phyloP scores from a whole-genome alignment of 2,329 filamentous ascomycete species.

The Neoascochyta sp. region DNA sequence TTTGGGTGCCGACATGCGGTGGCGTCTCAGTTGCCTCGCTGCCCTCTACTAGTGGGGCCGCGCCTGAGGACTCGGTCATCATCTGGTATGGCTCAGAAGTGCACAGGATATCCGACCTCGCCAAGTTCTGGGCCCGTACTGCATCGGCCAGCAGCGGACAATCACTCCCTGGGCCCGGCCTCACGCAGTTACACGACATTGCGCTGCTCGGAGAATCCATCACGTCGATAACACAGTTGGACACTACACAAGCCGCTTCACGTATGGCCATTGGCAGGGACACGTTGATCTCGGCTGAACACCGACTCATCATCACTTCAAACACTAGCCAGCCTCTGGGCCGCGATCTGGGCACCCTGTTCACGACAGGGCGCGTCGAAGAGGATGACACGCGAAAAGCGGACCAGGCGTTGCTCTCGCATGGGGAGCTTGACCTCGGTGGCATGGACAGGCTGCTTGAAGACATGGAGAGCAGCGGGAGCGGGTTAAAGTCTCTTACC shows the following conservation, averaged over 20 bases:
- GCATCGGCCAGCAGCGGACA: conserved; percentile 30
- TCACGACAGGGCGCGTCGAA: conserved; percentile 27
- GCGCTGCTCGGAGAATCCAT: conserved; percentile 43
- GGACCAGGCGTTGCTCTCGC: conserved; percentile 45
- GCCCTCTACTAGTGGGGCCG: conserved; percentile 26
- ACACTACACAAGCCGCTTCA: conserved; percentile 37
- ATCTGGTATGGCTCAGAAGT: conserved; percentile 47
- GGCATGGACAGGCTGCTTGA: conserved; percentile 48
- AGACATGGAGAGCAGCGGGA: conserved; percentile 29
- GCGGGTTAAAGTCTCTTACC: conserved; percentile 19
- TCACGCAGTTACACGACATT: conserved; percentile 42
- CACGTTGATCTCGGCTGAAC: conserved; percentile 43
- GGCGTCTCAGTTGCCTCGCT: conserved; percentile 42
- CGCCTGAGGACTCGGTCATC: conserved; percentile 44
- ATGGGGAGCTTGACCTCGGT: conserved; percentile 46
- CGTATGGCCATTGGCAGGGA: conserved; percentile 46
- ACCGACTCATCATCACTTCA: conserved; percentile 44
- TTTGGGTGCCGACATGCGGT: conserved; percentile 36
- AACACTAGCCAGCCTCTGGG: conserved; percentile 29
- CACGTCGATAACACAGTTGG: conserved; percentile 44
- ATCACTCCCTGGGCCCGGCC: conserved; percentile 41
- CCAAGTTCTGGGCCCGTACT: conserved; percentile 45
- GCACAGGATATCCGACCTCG: conserved; percentile 45
- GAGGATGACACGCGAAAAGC: conserved; percentile 25
- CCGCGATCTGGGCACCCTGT: conserved; percentile 26